Conservation (phyloP, 768 basidiomycete genomes). For the Amanita phalloides region DNA sequence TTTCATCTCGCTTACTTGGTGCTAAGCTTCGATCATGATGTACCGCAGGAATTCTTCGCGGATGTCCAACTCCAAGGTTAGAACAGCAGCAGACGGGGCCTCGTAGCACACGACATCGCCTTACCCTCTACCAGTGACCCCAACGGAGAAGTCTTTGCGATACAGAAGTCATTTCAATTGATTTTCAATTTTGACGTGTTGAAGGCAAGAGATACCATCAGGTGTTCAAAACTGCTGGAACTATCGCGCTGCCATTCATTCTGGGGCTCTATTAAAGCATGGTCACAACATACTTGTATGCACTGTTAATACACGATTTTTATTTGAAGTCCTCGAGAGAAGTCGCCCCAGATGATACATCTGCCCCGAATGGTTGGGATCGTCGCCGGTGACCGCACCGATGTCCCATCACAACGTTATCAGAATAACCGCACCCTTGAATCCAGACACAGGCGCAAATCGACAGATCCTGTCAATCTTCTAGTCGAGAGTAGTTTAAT, state of each 20-base stretch:
- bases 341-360: neutral
- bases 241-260: neutral
- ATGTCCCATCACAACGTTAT: neutral
- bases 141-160: neutral
- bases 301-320: neutral
- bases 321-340: neutral
- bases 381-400: neutral
- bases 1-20: conserved; percentile 3
- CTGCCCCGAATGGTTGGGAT: conserved; percentile 1
- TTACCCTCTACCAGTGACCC: neutral
- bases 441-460: conserved; percentile 1
- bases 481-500: neutral
- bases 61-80: neutral
- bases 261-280: neutral
- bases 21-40: conserved; percentile 3
- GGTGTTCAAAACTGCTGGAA: neutral
- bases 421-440: conserved; percentile 3
- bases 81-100: neutral
- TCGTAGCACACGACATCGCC: neutral
- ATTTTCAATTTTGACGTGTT: neutral
- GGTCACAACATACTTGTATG: neutral
- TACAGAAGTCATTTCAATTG: neutral
- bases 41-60: neutral
- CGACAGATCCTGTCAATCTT: conserved; percentile 4
- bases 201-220: neutral